These are phyloP conservation scores for Xylariaceae sp. DNA, from an alignment of 2,329 filamentous ascomycete genomes.

Conservation along the genomic window DNA sequence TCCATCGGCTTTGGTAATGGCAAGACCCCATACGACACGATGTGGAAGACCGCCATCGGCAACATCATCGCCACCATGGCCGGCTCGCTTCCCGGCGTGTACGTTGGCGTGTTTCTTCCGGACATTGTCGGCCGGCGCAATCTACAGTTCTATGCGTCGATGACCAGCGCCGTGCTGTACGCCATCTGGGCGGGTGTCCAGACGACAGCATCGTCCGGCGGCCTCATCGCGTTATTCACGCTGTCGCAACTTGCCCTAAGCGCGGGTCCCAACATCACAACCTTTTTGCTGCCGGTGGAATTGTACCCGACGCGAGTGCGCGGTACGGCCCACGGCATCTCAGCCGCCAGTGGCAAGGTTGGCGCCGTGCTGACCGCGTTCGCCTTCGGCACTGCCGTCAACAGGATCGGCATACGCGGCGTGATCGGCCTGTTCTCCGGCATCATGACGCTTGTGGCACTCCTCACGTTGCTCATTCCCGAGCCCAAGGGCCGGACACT, in stretches of 20 bases:
- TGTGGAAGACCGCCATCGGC: slow-evolving; percentile 71
- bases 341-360: slow-evolving; percentile 52
- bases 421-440: background rate
- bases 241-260: slow-evolving; percentile 58
- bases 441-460: background rate
- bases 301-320: slow-evolving; percentile 55
- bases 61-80: slow-evolving; percentile 76
- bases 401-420: background rate
- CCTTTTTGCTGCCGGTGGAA: slow-evolving; percentile 55
- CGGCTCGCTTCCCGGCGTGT: slow-evolving; percentile 77
- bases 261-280: slow-evolving; percentile 55
- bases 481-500: background rate
- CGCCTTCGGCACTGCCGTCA: background rate
- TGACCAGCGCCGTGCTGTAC: slow-evolving; percentile 54
- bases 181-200: slow-evolving; percentile 61
- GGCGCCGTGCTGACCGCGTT: slow-evolving; percentile 28
- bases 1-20: slow-evolving; percentile 62
- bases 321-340: slow-evolving; percentile 55
- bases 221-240: slow-evolving; percentile 53
- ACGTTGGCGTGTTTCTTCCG: slow-evolving; percentile 70
- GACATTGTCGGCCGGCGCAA: slow-evolving; percentile 74
- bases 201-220: slow-evolving; percentile 47
- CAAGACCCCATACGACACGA: slow-evolving; percentile 59
- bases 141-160: slow-evolving; percentile 65
- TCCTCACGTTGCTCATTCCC: background rate